These are phyloP conservation scores for Diutina mesorugosa DNA, from an alignment of 1,139 yeast species.

Conservation along the genomic window DNA sequence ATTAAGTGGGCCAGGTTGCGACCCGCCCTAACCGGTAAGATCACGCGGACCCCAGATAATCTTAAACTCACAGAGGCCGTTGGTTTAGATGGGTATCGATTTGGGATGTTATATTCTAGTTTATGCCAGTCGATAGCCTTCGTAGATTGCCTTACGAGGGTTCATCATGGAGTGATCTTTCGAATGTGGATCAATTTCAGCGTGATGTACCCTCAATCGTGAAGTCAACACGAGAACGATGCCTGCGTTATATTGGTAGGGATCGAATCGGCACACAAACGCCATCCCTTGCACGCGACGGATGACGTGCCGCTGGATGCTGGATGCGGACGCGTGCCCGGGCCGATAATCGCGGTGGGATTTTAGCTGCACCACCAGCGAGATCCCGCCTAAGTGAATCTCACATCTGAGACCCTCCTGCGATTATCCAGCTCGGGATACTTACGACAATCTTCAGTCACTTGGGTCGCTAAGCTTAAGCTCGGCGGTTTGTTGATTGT, in stretches of 20 bases:
- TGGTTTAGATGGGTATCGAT: too few species aligned
- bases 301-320: background rate
- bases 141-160: too few species aligned
- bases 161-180: too few species aligned
- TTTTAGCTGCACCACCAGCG: background rate
- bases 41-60: background rate
- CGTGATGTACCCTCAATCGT: background rate
- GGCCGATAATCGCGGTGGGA: background rate
- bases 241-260: background rate
- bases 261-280: background rate
- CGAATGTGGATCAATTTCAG: background rate
- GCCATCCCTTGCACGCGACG: background rate
- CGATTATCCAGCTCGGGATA: background rate
- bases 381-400: background rate
- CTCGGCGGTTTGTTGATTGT: background rate
- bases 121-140: too few species aligned
- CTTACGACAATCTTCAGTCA: background rate
- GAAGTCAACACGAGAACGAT: background rate
- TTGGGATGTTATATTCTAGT: too few species aligned
- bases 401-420: background rate
- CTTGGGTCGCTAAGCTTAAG: background rate
- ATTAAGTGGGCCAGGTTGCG: background rate
- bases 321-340: background rate
- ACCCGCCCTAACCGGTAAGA: background rate
- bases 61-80: background rate